phyloP scores from a whole-genome alignment of 768 basidiomycete species.

The Tulasnella sp. region DNA sequence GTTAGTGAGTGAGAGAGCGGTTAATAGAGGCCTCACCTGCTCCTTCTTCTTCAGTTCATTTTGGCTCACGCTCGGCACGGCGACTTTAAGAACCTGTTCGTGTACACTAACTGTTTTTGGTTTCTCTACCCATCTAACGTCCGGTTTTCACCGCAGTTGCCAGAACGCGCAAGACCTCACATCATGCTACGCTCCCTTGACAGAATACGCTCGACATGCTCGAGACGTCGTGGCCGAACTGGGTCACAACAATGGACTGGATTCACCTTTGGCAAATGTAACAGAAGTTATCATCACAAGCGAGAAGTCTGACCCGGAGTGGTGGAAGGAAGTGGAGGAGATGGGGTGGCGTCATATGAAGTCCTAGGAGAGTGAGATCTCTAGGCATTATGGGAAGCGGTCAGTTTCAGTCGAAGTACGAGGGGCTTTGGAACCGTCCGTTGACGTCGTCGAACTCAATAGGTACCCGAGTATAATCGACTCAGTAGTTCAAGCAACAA shows the following conservation, averaged over 20 bases:
- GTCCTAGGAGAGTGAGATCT: background rate
- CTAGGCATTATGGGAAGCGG: background rate
- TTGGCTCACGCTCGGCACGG: background rate
- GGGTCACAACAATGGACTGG: background rate
- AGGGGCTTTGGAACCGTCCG: background rate
- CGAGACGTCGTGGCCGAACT: background rate
- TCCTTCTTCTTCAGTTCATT: background rate
- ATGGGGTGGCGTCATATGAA: background rate
- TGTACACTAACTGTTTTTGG: background rate
- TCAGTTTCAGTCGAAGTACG: background rate
- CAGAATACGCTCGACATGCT: background rate
- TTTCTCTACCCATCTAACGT: background rate
- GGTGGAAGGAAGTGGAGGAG: background rate
- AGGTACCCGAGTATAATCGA: background rate
- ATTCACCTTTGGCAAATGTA: background rate
- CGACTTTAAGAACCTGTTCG: background rate
- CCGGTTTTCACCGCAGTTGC: background rate
- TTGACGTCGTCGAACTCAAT: background rate
- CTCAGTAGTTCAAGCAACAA: constrained; percentile 12
- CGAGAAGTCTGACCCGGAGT: background rate
- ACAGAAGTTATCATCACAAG: background rate
- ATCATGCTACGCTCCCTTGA: background rate
- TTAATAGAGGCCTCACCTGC: background rate
- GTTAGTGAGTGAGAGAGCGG: background rate
- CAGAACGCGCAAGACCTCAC: background rate